Base-by-base conservation (phyloP, 495 filamentous ascomycete genomes). In the Penicillium goetzii region DNA sequence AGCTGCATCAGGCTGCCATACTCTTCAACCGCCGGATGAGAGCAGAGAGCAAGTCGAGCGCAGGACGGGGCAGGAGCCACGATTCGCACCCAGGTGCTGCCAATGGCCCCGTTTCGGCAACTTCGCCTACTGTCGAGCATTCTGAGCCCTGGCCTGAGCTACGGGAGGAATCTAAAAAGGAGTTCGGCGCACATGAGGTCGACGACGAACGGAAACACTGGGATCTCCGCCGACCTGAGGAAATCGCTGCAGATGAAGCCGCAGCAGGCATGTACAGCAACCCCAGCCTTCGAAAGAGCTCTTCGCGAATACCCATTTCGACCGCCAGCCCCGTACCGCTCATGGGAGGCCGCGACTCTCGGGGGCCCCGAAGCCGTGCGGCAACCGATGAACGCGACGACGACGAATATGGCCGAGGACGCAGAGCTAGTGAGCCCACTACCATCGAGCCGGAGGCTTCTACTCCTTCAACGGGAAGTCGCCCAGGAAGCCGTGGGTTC, bases 1-100 rank as follows among this genome's bases (percentile, higher is more conserved):
- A 99, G 74, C 80, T 97, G 64, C 91, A 96, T 68, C 92, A 91
- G 70, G 92, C 92, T 4, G 93, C 92, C 9, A 87, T 94, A 61
- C 77, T 86, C 38, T 79, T 93, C 26, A 86, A 89, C 12, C 87
- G 84, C 40, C 80, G 81, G 49, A 78, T 76, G 25, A 73, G 77
- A 33, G 82, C 86, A 51, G 84, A 88, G 50, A 91, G 86, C 69
- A 85, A 85, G 66, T 84, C 85, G 38, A 84, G 83, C 52, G 77
- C 74, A 23, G 79, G 79, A 64, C 82, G 78, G 62, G 86, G 75
- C 55, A 79, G 78, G 41, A 86, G 81, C 64, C 81, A 82, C 76
- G 86, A 85, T 54, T 73, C 74, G 25, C 70, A 76, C 1, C 70
- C 74, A 6, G 76, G 71, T 49, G 62, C 69, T 60, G 63, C 72